These are phyloP conservation scores for Nasturtium officinale DNA, from an alignment of 345 rosid genomes.

Conservation along the genomic window DNA sequence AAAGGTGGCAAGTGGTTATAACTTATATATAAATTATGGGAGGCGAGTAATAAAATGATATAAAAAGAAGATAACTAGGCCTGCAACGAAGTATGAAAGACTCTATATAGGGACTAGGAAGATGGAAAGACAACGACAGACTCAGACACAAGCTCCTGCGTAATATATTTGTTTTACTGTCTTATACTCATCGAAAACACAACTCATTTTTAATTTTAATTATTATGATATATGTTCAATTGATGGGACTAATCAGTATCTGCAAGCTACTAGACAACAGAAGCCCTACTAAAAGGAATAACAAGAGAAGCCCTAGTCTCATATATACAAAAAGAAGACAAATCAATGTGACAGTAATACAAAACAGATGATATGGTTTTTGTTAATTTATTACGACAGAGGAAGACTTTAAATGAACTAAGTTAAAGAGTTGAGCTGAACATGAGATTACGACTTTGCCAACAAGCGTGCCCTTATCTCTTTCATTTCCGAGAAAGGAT, in stretches of 20 bases:
- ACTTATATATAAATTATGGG: neutral
- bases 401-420: conserved; percentile 19
- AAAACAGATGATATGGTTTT: conserved; percentile 19
- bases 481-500: conserved; percentile 87
- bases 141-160: conserved; percentile 45
- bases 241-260: conserved; percentile 43
- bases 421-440: conserved; percentile 34
- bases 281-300: conserved; percentile 40
- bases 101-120: conserved; percentile 42
- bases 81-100: conserved; percentile 40
- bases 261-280: conserved; percentile 28
- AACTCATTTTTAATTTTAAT: neutral
- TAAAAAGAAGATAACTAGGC: conserved; percentile 47
- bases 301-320: conserved; percentile 31
- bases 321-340: neutral
- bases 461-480: conserved; percentile 57
- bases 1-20: neutral
- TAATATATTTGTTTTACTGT: conserved; percentile 22
- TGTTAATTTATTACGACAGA: conserved; percentile 26
- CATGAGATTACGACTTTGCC: conserved; percentile 46
- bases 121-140: conserved; percentile 42
- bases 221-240: conserved; percentile 23
- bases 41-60: conserved; percentile 5
- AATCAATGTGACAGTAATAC: neutral
- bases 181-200: conserved; percentile 23